A percentile compares a stretch with the other conserved stretches of the same genome.
Conservation (phyloP, 257 asterid genomes). For the Pogostemon cablin region DNA sequence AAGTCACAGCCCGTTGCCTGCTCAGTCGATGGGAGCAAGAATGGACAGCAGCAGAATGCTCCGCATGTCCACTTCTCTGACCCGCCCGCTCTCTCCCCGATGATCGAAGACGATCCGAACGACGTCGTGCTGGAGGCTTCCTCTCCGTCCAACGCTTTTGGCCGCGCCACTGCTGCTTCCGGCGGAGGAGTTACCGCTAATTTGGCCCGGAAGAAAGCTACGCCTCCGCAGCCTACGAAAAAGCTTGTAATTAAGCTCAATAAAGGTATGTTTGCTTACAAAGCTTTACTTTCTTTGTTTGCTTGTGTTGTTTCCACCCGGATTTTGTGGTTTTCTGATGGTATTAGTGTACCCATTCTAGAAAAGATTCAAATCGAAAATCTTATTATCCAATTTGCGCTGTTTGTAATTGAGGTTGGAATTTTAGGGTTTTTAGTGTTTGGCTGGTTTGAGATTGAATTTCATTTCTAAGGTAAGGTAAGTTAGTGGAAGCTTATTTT, state of each 20-base stretch:
- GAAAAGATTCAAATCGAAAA: conserved; percentile 23
- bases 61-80: conserved; percentile 58
- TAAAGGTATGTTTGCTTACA: conserved; percentile 52
- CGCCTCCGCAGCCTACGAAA: conserved; percentile 81
- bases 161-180: conserved; percentile 43
- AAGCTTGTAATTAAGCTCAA: conserved; percentile 78
- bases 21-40: conserved; percentile 53
- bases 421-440: conserved; percentile 42
- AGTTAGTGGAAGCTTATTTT: conserved; percentile 15
- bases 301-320: not conserved
- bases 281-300: not conserved
- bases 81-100: conserved; percentile 46
- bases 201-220: conserved; percentile 74
- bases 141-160: conserved; percentile 43
- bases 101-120: conserved; percentile 69
- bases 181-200: conserved; percentile 64
- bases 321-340: conserved; percentile 1
- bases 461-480: not conserved
- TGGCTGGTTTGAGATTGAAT: conserved; percentile 14
- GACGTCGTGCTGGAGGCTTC: conserved; percentile 55
- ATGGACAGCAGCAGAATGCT: conserved; percentile 48
- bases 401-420: conserved; percentile 25
- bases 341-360: conserved; percentile 15
- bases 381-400: conserved; percentile 1
- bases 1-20: conserved; percentile 64